Base-by-base conservation (phyloP, 345 rosid species). In the Gossypium turneri region DNA sequence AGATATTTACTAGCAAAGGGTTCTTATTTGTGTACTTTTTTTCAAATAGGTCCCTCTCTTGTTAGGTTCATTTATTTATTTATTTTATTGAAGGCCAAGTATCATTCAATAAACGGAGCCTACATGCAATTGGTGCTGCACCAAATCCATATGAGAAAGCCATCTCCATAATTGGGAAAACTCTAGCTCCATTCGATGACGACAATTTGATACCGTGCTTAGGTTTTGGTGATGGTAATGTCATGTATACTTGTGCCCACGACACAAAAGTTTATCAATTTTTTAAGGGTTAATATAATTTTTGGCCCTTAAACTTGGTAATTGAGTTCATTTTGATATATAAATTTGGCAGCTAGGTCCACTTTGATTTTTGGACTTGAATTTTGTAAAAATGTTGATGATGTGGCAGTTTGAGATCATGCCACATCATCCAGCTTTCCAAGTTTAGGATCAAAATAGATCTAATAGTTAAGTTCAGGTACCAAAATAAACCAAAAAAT, bases 131-230 rank as follows among this genome's bases (percentile, higher is more conserved):
- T 11, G 87, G 90, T 0, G 80, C 81, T 45, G 50, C 80, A 7
- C 90, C 85, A n/a, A 93, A 90, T 80, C 98, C 98, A 20, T 93
- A 93, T 25, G 98, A 93, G 79, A 84, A 83, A 70, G 97, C 97
- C 34, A 91, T 91, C 70, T 87, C 88, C 4, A 86, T 93, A 12
- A 86, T 90, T n/a, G 98, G 98, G 25, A 87, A 81, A 81, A 93
- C 98, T 6, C 67, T 93, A 73, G 87, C 98, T 75, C 90, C 97
- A 34, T 93, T 93, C 58, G 98, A 93, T 15, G 98, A 93, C 2
- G 98, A 93, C 77, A 87, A 90, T 81, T 78, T 93, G 27, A 88
- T 93, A 53, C 98, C 97, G 24, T 90, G 94, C 76, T 87, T 86
- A 70, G 98, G 97, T 72, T 93, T 93, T 83, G 98, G 97, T 19